Evolutionary conservation across 345 rosid species (phyloP).

Genomic region (Durio zibethinus): DNA sequence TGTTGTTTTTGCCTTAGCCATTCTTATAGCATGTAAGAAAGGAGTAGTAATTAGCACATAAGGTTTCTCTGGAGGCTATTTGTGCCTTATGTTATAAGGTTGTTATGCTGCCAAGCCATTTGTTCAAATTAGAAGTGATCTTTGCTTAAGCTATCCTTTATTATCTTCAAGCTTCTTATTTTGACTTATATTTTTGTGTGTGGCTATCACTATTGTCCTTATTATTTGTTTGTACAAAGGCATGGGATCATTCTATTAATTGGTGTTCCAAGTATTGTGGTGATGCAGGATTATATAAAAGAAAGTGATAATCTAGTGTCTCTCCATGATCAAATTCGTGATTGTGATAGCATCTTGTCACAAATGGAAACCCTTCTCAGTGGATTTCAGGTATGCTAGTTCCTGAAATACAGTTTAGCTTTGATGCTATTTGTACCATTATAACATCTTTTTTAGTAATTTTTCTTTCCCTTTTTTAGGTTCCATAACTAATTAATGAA

Average conservation of each 20-base stretch:
- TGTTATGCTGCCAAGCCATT: background rate
- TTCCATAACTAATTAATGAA: background rate
- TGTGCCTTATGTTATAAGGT: background rate
- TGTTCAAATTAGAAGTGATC: background rate
- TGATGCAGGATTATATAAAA: slow-evolving; percentile 81
- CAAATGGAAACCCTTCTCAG: slow-evolving; percentile 96
- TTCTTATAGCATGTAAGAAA: background rate
- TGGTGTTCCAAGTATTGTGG: slow-evolving; percentile 9
- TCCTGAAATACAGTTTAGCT: background rate
- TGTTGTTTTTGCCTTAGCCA: background rate
- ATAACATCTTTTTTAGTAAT: background rate
- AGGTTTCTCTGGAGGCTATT: background rate
- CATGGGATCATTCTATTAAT: background rate
- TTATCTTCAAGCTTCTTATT: background rate
- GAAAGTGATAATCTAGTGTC: slow-evolving; percentile 96
- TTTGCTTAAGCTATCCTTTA: background rate
- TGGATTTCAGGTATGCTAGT: slow-evolving; percentile 79
- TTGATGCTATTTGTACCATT: background rate
- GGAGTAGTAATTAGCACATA: background rate
- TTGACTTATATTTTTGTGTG: background rate
- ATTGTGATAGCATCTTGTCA: slow-evolving; percentile 84
- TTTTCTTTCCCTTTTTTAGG: background rate
- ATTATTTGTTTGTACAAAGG: background rate
- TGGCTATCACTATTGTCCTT: background rate
- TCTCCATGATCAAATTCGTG: slow-evolving; percentile 96